A percentile compares a stretch with the other conserved stretches of the same genome.
These are phyloP conservation scores for Clavispora phyllophila DNA, from an alignment of 805 yeast species.

Conservation along the genomic window DNA sequence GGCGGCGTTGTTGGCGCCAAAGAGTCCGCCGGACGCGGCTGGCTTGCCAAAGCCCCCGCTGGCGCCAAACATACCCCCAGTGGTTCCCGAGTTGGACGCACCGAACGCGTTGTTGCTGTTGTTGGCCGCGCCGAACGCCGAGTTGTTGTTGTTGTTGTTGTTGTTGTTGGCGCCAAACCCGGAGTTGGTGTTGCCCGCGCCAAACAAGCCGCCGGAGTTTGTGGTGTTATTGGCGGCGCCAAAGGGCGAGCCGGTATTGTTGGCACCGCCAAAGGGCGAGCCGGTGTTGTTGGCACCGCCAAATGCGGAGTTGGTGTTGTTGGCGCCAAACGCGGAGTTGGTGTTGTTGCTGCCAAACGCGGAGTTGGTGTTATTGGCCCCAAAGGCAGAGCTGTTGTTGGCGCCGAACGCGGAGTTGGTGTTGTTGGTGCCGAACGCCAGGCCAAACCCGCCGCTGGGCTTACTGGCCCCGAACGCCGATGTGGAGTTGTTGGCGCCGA, in stretches of 20 bases:
- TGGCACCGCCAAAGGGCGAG: slow-evolving; percentile 15
- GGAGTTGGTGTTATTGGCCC: slow-evolving; percentile 9
- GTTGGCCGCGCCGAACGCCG: slow-evolving; percentile 19
- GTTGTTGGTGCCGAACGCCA: slow-evolving; percentile 14
- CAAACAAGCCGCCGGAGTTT: slow-evolving; percentile 7
- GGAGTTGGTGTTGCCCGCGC: slow-evolving; percentile 18
- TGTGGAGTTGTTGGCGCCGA: slow-evolving; percentile 5
- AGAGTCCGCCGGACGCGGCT: slow-evolving; percentile 10
- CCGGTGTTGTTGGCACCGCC: slow-evolving; percentile 19
- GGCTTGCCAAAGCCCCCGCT: slow-evolving; percentile 20
- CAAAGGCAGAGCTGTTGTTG: slow-evolving; percentile 16
- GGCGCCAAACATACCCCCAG: slow-evolving; percentile 24
- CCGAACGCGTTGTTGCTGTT: slow-evolving; percentile 9
- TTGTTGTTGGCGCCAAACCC: slow-evolving; percentile 9
- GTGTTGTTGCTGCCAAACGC: slow-evolving; percentile 8
- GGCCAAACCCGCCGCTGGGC: slow-evolving; percentile 7
- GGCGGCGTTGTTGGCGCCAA: slow-evolving; percentile 3
- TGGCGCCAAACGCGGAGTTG: slow-evolving; percentile 16
- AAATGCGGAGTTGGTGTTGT: slow-evolving; percentile 7
- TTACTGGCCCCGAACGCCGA: slow-evolving; percentile 21
- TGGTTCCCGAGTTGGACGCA: not conserved
- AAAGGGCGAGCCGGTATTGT: slow-evolving; percentile 10
- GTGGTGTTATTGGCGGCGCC: not conserved
- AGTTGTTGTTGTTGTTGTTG: slow-evolving; percentile 11
- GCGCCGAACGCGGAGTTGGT: slow-evolving; percentile 1